Percentiles rank a stretch among this genome's conserved stretches.
Conservation (phyloP, 495 filamentous ascomycete genomes). For the Xylaria intraflava region DNA sequence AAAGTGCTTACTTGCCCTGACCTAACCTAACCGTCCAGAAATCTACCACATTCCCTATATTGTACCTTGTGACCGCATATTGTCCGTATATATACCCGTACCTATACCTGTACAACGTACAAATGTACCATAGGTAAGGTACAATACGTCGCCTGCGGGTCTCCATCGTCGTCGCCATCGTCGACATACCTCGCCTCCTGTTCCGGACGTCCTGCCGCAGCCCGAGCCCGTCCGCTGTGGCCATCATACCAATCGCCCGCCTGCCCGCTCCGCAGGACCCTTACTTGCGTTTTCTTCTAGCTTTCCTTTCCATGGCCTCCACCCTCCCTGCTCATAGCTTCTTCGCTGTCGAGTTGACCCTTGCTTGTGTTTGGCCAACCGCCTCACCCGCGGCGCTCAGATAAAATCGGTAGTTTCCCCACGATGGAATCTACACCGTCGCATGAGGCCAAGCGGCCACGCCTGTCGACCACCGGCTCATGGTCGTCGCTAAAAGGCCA, state of each 20-base stretch:
- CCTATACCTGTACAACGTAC: neutral
- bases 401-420: constrained; percentile 29
- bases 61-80: too few relatives aligned
- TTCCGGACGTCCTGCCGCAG: neutral
- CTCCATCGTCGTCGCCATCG: neutral
- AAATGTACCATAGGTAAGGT: constrained; percentile 4
- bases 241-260: constrained; percentile 22
- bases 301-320: constrained; percentile 33
- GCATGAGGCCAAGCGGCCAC: constrained; percentile 44
- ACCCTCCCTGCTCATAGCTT: constrained; percentile 29
- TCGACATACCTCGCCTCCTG: neutral
- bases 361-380: constrained; percentile 8
- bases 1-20: too few relatives aligned
- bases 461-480: constrained; percentile 35
- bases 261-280: constrained; percentile 22
- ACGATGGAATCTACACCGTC: constrained; percentile 47
- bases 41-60: neutral
- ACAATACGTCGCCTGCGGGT: constrained; percentile 4
- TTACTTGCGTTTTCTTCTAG: constrained; percentile 19
- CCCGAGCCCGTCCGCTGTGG: constrained; percentile 5
- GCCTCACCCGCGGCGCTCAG: constrained; percentile 27
- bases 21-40: too few relatives aligned
- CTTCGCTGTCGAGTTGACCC: constrained; percentile 28
- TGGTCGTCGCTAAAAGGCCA: constrained; percentile 39
- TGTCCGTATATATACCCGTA: neutral